Percentiles rank a stretch among this genome's conserved stretches.
Evolutionary conservation across 768 basidiomycete genomes (phyloP).

Genomic region (Gyrodon lividus): DNA sequence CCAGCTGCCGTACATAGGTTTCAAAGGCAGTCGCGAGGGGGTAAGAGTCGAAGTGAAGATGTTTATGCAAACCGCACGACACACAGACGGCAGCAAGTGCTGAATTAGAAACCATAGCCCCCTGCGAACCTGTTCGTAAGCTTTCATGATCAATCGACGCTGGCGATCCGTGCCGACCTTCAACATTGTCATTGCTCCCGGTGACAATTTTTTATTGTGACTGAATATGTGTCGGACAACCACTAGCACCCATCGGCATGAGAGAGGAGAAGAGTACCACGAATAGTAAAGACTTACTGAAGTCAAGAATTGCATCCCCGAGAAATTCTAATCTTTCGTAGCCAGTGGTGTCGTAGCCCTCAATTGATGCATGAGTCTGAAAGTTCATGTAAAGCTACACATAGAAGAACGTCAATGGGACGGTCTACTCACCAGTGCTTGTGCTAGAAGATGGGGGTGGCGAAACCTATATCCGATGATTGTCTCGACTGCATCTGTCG

Average conservation of each 20-base stretch:
- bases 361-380: constrained; percentile 68
- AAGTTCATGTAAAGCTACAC: constrained; percentile 9
- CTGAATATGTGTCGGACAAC: constrained; percentile 69
- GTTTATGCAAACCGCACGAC: constrained; percentile 59
- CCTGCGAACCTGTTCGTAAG: constrained; percentile 38
- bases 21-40: constrained; percentile 50
- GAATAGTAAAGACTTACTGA: constrained; percentile 47
- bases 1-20: constrained; percentile 50
- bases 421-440: constrained; percentile 61
- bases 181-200: constrained; percentile 75
- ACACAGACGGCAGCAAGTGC: constrained; percentile 76
- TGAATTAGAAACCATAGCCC: constrained; percentile 84
- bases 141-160: neutral
- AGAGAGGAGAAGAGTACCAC: neutral
- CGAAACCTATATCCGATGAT: constrained; percentile 65
- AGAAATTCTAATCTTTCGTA: constrained; percentile 83
- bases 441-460: constrained; percentile 60
- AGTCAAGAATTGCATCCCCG: constrained; percentile 84
- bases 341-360: constrained; percentile 52
- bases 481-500: constrained; percentile 55
- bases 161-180: constrained; percentile 47
- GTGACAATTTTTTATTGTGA: constrained; percentile 60
- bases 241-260: constrained; percentile 45
- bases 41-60: constrained; percentile 58
- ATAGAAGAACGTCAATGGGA: neutral